A percentile compares a stretch with the other conserved stretches of the same genome.
Evolutionary conservation across 108 stramenopile species (phyloP).

Genomic region (Skeletonema costatum): DNA sequence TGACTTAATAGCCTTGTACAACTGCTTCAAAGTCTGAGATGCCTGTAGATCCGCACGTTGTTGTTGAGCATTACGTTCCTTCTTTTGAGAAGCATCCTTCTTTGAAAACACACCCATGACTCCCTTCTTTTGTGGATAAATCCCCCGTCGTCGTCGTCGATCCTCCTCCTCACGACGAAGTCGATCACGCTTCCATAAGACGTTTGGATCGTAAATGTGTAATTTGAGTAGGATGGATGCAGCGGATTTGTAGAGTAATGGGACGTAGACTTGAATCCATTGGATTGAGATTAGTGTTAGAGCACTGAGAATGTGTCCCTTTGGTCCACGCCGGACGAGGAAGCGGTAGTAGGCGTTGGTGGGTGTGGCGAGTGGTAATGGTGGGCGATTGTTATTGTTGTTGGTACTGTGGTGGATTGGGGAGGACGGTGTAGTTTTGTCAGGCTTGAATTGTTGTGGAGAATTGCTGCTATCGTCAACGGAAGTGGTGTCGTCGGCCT

Average conservation of each 20-base stretch:
- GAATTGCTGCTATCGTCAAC: background rate
- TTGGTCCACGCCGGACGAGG: constrained; percentile 56
- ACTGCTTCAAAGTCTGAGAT: constrained; percentile 45
- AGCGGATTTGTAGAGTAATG: constrained; percentile 32
- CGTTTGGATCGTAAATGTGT: constrained; percentile 32
- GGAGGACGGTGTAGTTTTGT: background rate
- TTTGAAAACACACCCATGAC: constrained; percentile 27
- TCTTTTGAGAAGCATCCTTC: constrained; percentile 6
- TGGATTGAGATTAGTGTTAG: constrained; percentile 53
- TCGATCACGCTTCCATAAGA: constrained; percentile 19
- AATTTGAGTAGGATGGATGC: constrained; percentile 24
- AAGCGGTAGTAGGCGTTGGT: constrained; percentile 80
- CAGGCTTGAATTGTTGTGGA: background rate
- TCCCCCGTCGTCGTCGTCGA: constrained; percentile 4
- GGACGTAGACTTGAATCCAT: constrained; percentile 62
- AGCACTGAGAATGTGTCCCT: constrained; percentile 61
- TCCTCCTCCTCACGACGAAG: background rate
- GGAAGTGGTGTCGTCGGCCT: background rate
- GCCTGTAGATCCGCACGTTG: constrained; percentile 55
- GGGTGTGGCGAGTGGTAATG: constrained; percentile 22
- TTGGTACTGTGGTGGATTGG: background rate
- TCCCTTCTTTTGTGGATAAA: constrained; percentile 23
- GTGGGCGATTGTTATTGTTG: background rate
- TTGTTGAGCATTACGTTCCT: constrained; percentile 1
- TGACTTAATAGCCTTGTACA: constrained; percentile 22